phyloP scores from a whole-genome alignment of 106 monocot species.

The Iris macrosiphon region DNA sequence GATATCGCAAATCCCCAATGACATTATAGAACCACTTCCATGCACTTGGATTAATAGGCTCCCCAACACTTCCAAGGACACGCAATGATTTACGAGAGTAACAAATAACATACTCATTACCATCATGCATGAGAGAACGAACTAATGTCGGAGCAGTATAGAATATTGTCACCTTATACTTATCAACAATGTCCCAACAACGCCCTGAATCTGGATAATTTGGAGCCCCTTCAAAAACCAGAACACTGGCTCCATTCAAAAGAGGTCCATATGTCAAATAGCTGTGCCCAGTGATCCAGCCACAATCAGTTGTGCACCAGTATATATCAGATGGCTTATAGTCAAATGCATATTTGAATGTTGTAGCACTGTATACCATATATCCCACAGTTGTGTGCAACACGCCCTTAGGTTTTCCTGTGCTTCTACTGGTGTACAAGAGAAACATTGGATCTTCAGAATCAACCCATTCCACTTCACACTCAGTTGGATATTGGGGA shows the following conservation, averaged over 20 bases:
- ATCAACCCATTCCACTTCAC: conserved; percentile 97
- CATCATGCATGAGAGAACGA: conserved; percentile 91
- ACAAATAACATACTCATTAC: conserved; percentile 73
- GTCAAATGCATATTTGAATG: conserved; percentile 99
- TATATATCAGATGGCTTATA: conserved; percentile 94
- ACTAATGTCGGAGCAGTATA: conserved; percentile 97
- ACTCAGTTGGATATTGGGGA: conserved; percentile 64
- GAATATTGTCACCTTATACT: conserved; percentile 89
- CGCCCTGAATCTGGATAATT: conserved; percentile 92
- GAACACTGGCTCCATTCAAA: conserved; percentile 85
- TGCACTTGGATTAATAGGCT: conserved; percentile 98
- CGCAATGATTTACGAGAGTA: conserved; percentile 87
- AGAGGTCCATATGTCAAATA: conserved; percentile 98
- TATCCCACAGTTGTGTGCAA: conserved; percentile 96
- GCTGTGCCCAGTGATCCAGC: conserved; percentile 99
- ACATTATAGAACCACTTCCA: conserved; percentile 99
- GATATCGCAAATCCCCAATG: conserved; percentile 82
- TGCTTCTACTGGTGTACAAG: conserved; percentile 98
- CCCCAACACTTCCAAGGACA: conserved; percentile 96
- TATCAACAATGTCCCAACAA: conserved; percentile 98
- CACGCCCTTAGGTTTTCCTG: conserved; percentile 99
- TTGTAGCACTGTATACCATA: conserved; percentile 95
- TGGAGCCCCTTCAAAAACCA: conserved; percentile 99
- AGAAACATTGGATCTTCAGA: conserved; percentile 98
- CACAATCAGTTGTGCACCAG: conserved; percentile 99